These are phyloP conservation scores for Ogataea hybrid DNA, from an alignment of 1,139 yeast species.

Conservation along the genomic window DNA sequence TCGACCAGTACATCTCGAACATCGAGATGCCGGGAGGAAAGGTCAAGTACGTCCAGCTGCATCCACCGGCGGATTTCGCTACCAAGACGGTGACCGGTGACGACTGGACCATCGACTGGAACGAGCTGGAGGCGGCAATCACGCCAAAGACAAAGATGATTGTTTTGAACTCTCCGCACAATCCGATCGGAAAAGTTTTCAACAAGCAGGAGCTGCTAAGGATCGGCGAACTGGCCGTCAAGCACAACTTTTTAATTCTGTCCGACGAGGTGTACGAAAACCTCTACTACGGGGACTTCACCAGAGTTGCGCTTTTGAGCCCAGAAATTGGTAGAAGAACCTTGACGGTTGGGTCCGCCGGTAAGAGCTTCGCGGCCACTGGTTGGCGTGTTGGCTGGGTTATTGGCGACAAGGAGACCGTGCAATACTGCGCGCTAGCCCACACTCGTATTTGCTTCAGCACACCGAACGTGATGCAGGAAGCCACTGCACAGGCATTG, in stretches of 20 bases:
- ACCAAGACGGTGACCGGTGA: conserved; percentile 67
- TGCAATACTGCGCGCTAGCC: conserved; percentile 82
- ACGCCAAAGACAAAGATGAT: conserved; percentile 77
- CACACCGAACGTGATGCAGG: conserved; percentile 91
- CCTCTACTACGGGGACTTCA: conserved; percentile 68
- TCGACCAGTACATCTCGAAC: conserved; percentile 93
- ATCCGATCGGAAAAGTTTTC: conserved; percentile 92
- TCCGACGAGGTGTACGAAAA: conserved; percentile 97
- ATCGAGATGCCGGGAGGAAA: conserved; percentile 92
- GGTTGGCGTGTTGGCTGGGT: conserved; percentile 99
- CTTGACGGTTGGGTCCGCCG: conserved; percentile 93
- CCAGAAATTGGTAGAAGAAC: conserved; percentile 80
- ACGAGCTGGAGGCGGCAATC: conserved; percentile 67
- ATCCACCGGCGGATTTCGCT: conserved; percentile 76
- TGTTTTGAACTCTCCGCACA: conserved; percentile 91
- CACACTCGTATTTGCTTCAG: conserved; percentile 91
- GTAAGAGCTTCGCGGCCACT: conserved; percentile 95
- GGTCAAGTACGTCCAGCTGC: conserved; percentile 79
- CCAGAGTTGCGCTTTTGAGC: conserved; percentile 78
- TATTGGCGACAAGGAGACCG: conserved; percentile 78
- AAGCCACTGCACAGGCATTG: conserved; percentile 82
- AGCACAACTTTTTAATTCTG: conserved; percentile 74
- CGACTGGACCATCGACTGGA: conserved; percentile 87
- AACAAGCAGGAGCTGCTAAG: conserved; percentile 65
- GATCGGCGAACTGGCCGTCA: conserved; percentile 80